Conservation (phyloP, 108 stramenopile genomes). For the Mediolabrus comicus region DNA sequence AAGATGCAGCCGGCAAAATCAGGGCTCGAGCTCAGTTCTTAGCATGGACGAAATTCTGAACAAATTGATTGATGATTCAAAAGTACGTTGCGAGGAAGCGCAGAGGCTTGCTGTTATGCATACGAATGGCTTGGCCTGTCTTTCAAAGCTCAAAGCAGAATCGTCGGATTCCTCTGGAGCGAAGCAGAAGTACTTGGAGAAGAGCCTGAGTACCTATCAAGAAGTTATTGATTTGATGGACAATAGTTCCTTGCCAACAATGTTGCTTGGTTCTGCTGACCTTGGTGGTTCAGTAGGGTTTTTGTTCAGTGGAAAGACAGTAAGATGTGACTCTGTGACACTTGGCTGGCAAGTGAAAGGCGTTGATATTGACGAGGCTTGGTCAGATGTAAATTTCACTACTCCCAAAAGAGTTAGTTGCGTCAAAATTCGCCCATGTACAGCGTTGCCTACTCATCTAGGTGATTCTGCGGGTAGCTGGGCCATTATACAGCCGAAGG, state of each 20-base stretch:
- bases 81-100: slow-evolving; percentile 60
- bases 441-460: slow-evolving; percentile 18
- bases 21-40: slow-evolving; percentile 6
- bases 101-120: slow-evolving; percentile 60
- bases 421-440: slow-evolving; percentile 35
- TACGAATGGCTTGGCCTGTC: slow-evolving; percentile 61
- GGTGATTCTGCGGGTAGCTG: slow-evolving; percentile 4
- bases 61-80: slow-evolving; percentile 66
- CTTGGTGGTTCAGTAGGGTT: slow-evolving; percentile 53
- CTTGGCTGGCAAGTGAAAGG: slow-evolving; percentile 48
- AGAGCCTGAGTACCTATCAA: slow-evolving; percentile 46
- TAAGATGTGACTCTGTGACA: slow-evolving; percentile 28
- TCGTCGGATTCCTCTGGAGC: slow-evolving; percentile 11
- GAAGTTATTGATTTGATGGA: slow-evolving; percentile 50
- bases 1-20: neutral
- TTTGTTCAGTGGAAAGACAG: slow-evolving; percentile 5
- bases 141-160: slow-evolving; percentile 58
- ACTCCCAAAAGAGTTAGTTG: slow-evolving; percentile 40
- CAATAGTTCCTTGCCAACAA: slow-evolving; percentile 46
- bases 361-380: slow-evolving; percentile 17
- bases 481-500: slow-evolving; percentile 31
- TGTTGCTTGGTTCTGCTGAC: slow-evolving; percentile 43
- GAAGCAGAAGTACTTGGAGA: slow-evolving; percentile 28
- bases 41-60: slow-evolving; percentile 56
- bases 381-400: slow-evolving; percentile 53